A percentile compares a stretch with the other conserved stretches of the same genome.
These are phyloP conservation scores for Kitagawia praeruptora DNA, from an alignment of 129 eudicot genomes.

Conservation along the genomic window DNA sequence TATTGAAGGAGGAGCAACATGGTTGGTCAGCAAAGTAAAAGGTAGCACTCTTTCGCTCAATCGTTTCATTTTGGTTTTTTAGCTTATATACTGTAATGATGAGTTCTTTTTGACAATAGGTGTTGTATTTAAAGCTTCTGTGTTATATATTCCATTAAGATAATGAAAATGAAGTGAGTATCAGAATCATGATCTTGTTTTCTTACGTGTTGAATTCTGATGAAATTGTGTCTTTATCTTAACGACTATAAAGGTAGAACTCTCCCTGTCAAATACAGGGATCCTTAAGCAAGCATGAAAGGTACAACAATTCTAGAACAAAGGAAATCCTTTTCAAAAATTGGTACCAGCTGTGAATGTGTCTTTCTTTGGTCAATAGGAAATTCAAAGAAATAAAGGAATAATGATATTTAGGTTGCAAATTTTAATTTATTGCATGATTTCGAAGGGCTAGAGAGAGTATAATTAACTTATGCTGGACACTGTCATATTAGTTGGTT, in stretches of 20 bases:
- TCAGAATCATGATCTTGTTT: background rate
- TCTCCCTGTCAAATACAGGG: background rate
- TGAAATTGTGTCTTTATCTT: background rate
- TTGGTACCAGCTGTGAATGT: background rate
- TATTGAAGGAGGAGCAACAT: slow-evolving; percentile 71
- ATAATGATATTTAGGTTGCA: background rate
- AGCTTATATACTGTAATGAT: background rate
- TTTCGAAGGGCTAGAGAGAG: background rate
- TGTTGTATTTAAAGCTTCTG: background rate
- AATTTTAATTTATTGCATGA: background rate
- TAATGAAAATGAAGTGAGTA: background rate
- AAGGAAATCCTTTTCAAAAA: background rate
- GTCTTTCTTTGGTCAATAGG: background rate
- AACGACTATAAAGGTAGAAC: background rate
- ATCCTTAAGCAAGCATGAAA: background rate
- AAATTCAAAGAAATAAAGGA: background rate
- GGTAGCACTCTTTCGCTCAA: slow-evolving; percentile 30
- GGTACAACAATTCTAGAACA: background rate
- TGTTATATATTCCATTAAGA: background rate
- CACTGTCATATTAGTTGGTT: background rate
- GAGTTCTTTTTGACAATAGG: background rate
- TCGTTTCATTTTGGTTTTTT: background rate
- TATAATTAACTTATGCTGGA: background rate
- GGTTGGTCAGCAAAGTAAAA: slow-evolving; percentile 83
- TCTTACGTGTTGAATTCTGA: background rate